Evolutionary conservation across 192 early-diverging fungal genomes (phyloP), one percentile per base, ranked within the genome.

Genomic region (Coemansia asiatica): DNA sequence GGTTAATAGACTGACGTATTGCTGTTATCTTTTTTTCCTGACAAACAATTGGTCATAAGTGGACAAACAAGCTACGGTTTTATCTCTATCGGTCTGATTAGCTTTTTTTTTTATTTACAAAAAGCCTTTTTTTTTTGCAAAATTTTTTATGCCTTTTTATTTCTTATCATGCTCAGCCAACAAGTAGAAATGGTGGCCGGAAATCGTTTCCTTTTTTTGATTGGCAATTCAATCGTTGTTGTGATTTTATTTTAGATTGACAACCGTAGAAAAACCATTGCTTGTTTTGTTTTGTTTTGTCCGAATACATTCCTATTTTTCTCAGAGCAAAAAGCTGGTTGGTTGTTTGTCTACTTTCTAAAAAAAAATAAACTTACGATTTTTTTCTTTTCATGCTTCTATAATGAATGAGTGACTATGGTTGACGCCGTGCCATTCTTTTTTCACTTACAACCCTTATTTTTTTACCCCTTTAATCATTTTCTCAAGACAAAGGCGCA

Each of bases 171-270:
- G 6, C 54, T 7, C 9, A 29, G 40, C 40, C 25, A 56, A 16
- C 28, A 56, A 29, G 1, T n/a, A 18, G 9, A 27, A 29, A 0
- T 26, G 12, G 16, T 56, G 54, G 54, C 54, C 54, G 54, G 54
- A 56, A 29, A 56, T 56, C 54, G 22, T 29, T 56, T 44, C 18
- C 27, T 56, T 29, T 29, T 56, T 29, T 56, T 29, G 28, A 56
- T 31, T 29, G 15, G 28, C 54, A 44, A 44, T 44, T 6, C 40
- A 44, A 44, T 16, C 40, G 15, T 12, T n/a, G n/a, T n/a, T n/a
- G n/a, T n/a, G n/a, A n/a, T n/a, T n/a, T n/a, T n/a, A n/a, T n/a
- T 44, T 44, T 44, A 3, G 5, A 44, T 44, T 44, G 40, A 0
- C 40, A 44, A 44, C 16, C 40, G 16, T 44, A 16, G 13, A 18